phyloP scores from a whole-genome alignment of 179 eudicot genomes.

The Pouteria campechiana region DNA sequence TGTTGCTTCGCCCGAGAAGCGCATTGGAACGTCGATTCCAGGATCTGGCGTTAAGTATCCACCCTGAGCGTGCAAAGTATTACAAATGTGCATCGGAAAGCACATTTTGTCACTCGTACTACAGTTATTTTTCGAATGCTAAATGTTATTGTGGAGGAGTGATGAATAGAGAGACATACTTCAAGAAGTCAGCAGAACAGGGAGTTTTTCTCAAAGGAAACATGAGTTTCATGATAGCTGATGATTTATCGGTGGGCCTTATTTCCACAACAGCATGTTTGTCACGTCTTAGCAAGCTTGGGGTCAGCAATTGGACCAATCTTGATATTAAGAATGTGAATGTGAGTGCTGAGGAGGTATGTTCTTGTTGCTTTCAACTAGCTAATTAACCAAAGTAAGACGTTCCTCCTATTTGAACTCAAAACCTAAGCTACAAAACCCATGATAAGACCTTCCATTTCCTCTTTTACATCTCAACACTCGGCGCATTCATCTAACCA shows the following conservation, averaged over 20 bases:
- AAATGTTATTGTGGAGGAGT: neutral
- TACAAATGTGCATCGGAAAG: neutral
- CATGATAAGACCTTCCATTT: no score
- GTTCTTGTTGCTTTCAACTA: no score
- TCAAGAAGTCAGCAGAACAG: neutral
- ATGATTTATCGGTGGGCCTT: neutral
- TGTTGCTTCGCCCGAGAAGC: neutral
- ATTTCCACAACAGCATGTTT: neutral
- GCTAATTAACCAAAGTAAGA: no score
- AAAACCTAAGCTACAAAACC: no score
- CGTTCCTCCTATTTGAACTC: no score
- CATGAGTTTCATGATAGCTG: neutral
- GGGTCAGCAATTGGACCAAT: neutral
- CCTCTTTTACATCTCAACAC: no score
- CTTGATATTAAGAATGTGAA: neutral
- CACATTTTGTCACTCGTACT: no score
- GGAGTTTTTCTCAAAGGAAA: slow-evolving; percentile 3
- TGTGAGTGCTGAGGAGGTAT: slow-evolving; percentile 1
- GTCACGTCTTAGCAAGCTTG: neutral
- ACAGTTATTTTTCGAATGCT: neutral
- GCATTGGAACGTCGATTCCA: neutral
- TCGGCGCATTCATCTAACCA: no score
- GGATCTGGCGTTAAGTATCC: neutral
- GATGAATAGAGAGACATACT: neutral
- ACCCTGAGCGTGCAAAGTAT: neutral